Percentiles rank a stretch among this genome's conserved stretches.
Evolutionary conservation across 768 basidiomycete species (phyloP).

Genomic region (Hypholoma sublateritium): DNA sequence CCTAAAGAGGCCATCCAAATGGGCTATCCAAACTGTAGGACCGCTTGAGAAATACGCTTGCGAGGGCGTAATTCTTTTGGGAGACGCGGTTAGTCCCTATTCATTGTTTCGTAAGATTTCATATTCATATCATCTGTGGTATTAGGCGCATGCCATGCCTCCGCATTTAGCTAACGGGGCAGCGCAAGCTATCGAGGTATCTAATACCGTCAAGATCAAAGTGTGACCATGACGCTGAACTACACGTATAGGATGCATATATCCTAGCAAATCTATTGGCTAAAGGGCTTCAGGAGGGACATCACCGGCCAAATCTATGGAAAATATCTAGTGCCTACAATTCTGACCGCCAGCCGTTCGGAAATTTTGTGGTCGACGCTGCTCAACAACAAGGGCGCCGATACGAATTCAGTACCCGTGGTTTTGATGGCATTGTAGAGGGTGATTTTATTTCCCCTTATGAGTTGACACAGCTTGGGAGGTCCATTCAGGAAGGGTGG

Average conservation of each 20-base stretch:
- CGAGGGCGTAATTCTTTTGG: conserved; percentile 17
- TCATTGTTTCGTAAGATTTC: conserved; percentile 3
- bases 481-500: conserved; percentile 3
- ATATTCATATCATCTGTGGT: conserved; percentile 5
- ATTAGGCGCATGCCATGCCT: neutral
- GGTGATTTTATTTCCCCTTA: conserved; percentile 10
- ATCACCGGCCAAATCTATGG: neutral
- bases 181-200: conserved; percentile 24
- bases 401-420: conserved; percentile 13
- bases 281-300: conserved; percentile 2
- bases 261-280: conserved; percentile 10
- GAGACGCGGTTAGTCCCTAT: conserved; percentile 19
- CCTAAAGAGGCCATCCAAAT: conserved; percentile 14
- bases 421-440: conserved; percentile 16
- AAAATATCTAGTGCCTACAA: conserved; percentile 15
- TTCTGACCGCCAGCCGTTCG: conserved; percentile 12
- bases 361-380: conserved; percentile 10
- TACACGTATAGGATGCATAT: conserved; percentile 11
- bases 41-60: conserved; percentile 18
- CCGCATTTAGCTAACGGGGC: conserved; percentile 20
- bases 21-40: conserved; percentile 18
- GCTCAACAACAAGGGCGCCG: conserved; percentile 9
- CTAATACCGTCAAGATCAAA: neutral
- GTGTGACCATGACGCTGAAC: neutral
- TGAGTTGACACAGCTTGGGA: conserved; percentile 5